Percentiles rank a stretch among this genome's conserved stretches.
phyloP scores from a whole-genome alignment of 192 early-diverging fungal genomes.

The Podila epigama region DNA sequence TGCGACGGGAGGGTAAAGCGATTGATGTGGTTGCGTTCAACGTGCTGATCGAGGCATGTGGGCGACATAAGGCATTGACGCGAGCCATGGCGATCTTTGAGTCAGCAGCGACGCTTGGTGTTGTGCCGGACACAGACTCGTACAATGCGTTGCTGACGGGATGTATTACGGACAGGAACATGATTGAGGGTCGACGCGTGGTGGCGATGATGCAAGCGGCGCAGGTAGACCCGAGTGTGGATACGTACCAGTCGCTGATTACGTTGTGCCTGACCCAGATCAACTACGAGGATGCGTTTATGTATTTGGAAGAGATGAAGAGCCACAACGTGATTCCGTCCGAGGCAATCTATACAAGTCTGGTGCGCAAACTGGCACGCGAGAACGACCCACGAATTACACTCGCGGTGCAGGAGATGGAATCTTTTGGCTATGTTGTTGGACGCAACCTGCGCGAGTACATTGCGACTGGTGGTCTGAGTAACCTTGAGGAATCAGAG shows the following conservation, averaged over 20 bases:
- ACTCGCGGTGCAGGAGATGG: constrained; percentile 70
- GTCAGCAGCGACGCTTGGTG: constrained; percentile 43
- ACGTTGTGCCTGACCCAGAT: constrained; percentile 54
- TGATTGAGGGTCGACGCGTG: constrained; percentile 56
- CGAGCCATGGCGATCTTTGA: constrained; percentile 61
- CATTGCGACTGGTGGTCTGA: constrained; percentile 42
- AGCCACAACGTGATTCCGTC: constrained; percentile 63
- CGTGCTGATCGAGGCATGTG: constrained; percentile 61
- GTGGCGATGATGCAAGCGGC: constrained; percentile 59
- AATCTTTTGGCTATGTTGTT: constrained; percentile 60
- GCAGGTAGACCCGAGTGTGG: constrained; percentile 56
- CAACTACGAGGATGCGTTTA: constrained; percentile 79
- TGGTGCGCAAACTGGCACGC: constrained; percentile 64
- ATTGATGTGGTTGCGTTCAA: constrained; percentile 69
- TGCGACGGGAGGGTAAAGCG: constrained; percentile 53
- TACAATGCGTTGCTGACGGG: constrained; percentile 64
- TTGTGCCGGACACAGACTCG: constrained; percentile 59
- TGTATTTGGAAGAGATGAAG: constrained; percentile 78
- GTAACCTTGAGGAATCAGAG: constrained; percentile 40
- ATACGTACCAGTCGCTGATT: constrained; percentile 66
- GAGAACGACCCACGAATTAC: constrained; percentile 67
- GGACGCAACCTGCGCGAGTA: constrained; percentile 37
- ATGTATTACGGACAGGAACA: constrained; percentile 58
- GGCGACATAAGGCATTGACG: constrained; percentile 42
- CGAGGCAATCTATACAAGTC: constrained; percentile 53